Base-by-base conservation (phyloP, 768 basidiomycete genomes). In the Tulasnella sp. region DNA sequence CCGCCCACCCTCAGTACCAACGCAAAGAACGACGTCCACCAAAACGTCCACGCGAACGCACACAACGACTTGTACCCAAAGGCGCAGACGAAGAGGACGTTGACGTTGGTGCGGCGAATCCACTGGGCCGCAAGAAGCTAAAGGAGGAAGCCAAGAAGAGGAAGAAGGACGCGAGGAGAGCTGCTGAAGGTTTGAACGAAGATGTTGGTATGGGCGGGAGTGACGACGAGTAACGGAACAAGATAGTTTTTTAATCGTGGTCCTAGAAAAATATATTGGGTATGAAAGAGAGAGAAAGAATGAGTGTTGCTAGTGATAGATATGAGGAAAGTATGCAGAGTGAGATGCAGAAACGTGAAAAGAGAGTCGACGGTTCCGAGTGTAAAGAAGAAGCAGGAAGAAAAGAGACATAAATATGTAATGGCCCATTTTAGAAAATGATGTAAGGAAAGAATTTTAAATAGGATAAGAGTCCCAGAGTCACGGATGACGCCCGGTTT, bases 111-210 rank as follows among this genome's bases (percentile, higher is more conserved):
- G 36, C 25, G 15, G 45, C 37, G 37, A 78, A 77, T 77, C 76
- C 68, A 22, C 19, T 67, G 45, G 25, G 39, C 9, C 40, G 78
- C 37, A 78, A 78, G 71, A 67, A 70, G 29, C 36, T 54, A 4
- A 72, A 64, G 64, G 78, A 78, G 17, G 69, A 72, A 22, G 76
- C 76, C 11, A 78, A 72, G 70, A 67, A 22, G 42, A 74, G 68
- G 37, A 68, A 42, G 69, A 68, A 68, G 69, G 75, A 74, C 9
- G 58, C 73, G 1, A 38, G 29, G 52, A 58, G 58, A 64, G 29
- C 31, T 34, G 31, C 29, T 9, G 58, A 25, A 3, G 58, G 58
- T 49, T 22, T 49, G 22, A 7, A 49, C 12, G 58, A 64, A 34
- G 58, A 64, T 29, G 29, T 64, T 64, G 58, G 58, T 7, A 64